Evolutionary conservation across 148 eudicot genomes (phyloP).

Genomic region (Nyssa sinensis): DNA sequence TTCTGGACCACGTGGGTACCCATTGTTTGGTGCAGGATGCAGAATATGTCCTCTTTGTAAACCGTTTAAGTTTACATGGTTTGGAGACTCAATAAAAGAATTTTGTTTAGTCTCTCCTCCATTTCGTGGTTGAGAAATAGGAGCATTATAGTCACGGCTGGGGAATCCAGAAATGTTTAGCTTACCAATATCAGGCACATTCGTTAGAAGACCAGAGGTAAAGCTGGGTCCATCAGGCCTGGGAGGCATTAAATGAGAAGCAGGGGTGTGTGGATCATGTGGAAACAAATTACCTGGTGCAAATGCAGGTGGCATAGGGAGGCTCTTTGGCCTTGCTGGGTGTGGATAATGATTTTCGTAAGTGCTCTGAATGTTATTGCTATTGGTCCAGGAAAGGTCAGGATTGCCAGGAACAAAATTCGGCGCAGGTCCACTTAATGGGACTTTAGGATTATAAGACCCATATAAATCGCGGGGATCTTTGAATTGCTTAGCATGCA

Average conservation of each 20-base stretch:
- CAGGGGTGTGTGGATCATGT: conserved; percentile 27
- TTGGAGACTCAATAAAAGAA: conserved; percentile 25
- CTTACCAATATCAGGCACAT: conserved; percentile 50
- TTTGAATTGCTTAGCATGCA: conserved; percentile 28
- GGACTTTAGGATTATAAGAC: conserved; percentile 31
- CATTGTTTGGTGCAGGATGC: conserved; percentile 27
- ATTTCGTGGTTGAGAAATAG: conserved; percentile 34
- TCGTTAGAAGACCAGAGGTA: conserved; percentile 29
- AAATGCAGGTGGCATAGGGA: conserved; percentile 27
- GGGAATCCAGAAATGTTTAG: conserved; percentile 47
- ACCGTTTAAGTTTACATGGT: conserved; percentile 31
- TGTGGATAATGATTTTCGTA: conserved; percentile 42
- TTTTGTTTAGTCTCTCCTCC: conserved; percentile 36
- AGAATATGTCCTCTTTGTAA: conserved; percentile 40
- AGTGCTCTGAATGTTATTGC: conserved; percentile 24
- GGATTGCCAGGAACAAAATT: conserved; percentile 30
- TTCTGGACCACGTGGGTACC: conserved; percentile 33
- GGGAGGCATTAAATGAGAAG: conserved; percentile 31
- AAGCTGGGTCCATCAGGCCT: conserved; percentile 43
- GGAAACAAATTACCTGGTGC: conserved; percentile 40
- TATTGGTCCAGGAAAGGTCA: conserved; percentile 39
- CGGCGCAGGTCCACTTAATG: conserved; percentile 40
- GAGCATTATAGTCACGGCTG: conserved; percentile 28
- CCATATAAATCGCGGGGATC: conserved; percentile 44
- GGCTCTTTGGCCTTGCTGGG: conserved; percentile 29